These are phyloP conservation scores for Spergularia bocconei DNA, from an alignment of 148 eudicot species.

Conservation along the genomic window DNA sequence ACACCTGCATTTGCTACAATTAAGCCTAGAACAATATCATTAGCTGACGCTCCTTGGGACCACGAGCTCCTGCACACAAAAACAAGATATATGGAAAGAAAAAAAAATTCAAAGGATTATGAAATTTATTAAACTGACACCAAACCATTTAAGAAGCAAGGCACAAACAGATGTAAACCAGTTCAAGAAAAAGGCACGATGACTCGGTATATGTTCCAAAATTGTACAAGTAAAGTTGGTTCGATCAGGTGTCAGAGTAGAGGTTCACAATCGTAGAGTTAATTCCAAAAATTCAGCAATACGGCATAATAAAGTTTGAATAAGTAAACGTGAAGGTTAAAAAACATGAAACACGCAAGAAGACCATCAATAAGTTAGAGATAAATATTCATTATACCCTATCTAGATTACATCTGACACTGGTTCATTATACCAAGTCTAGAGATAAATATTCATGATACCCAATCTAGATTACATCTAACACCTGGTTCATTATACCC, in stretches of 20 bases:
- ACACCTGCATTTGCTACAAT: conserved; percentile 69
- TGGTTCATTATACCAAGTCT: too few relatives aligned
- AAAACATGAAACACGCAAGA: not conserved
- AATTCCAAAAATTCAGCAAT: not conserved
- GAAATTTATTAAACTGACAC: not conserved
- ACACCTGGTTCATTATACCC: too few relatives aligned
- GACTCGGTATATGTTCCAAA: not conserved
- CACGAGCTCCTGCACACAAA: conserved; percentile 55
- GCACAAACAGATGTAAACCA: not conserved
- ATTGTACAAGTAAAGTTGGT: not conserved
- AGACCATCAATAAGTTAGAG: not conserved
- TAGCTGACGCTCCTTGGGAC: conserved; percentile 47
- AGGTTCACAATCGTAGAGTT: not conserved
- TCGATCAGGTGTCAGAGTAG: not conserved
- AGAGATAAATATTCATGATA: too few relatives aligned
- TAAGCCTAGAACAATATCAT: conserved; percentile 60
- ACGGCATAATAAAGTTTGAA: not conserved
- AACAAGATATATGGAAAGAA: conserved; percentile 6
- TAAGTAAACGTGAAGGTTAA: not conserved
- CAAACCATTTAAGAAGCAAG: not conserved
- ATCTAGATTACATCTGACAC: too few relatives aligned
- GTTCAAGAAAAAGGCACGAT: not conserved
- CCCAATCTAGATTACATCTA: too few relatives aligned
- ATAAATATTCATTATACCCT: not conserved
- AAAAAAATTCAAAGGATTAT: not conserved